These are phyloP conservation scores for Eremochloa ophiuroides DNA, from an alignment of 176 grass and related monocot species.

Conservation along the genomic window DNA sequence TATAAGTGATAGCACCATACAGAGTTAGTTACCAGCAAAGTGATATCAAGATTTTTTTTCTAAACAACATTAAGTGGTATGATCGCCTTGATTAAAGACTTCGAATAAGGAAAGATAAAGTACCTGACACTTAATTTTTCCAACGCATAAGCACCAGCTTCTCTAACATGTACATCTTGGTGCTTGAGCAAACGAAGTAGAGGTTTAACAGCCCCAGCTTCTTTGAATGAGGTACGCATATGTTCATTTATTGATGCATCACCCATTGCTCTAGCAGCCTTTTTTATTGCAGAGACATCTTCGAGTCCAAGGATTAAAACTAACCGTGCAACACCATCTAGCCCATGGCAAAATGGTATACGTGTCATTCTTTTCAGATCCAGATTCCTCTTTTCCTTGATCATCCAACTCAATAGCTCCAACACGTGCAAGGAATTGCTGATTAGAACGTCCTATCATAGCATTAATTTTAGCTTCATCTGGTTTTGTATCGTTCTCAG, in stretches of 20 bases:
- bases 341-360: conserved; percentile 71
- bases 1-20: conserved; percentile 1
- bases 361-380: conserved; percentile 32
- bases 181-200: conserved; percentile 62
- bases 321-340: conserved; percentile 63
- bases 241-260: conserved; percentile 65
- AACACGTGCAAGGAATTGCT: conserved; percentile 70
- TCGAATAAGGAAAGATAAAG: background rate
- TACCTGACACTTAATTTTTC: conserved; percentile 64
- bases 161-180: conserved; percentile 37
- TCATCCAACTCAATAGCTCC: conserved; percentile 67
- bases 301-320: conserved; percentile 74
- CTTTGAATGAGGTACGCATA: conserved; percentile 60
- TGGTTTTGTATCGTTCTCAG: conserved; percentile 37
- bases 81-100: background rate
- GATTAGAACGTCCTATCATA: conserved; percentile 68
- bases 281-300: conserved; percentile 52
- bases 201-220: conserved; percentile 55
- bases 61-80: background rate
- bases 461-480: conserved; percentile 61
- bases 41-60: background rate
- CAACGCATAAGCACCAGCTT: conserved; percentile 51
- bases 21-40: background rate
- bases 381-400: conserved; percentile 42
- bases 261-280: conserved; percentile 56